Conservation (phyloP, 2,329 filamentous ascomycete genomes). For the Lecanosticta acicola region DNA sequence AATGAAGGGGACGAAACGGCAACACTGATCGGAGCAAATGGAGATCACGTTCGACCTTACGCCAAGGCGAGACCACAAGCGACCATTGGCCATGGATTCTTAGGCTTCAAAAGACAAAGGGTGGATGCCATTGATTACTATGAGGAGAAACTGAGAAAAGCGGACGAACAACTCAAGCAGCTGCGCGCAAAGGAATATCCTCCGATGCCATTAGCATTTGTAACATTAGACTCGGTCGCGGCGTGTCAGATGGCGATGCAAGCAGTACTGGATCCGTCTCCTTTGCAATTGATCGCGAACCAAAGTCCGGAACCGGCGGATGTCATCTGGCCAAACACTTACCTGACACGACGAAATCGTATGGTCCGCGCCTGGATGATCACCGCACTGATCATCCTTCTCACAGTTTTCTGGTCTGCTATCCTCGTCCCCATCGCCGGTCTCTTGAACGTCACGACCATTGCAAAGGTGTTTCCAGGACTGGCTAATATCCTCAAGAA, state of each 20-base stretch:
- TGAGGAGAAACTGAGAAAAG: constrained; percentile 70
- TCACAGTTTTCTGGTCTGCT: constrained; percentile 84
- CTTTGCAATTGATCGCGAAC: constrained; percentile 77
- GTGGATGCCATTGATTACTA: constrained; percentile 94
- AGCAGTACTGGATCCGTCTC: constrained; percentile 84
- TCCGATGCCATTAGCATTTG: constrained; percentile 80
- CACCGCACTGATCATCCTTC: constrained; percentile 71
- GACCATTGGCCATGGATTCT: constrained; percentile 71
- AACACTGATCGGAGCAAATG: constrained; percentile 14
- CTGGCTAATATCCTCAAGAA: constrained; percentile 62
- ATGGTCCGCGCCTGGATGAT: constrained; percentile 77
- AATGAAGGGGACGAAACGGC: constrained; percentile 29
- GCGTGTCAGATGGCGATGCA: constrained; percentile 93
- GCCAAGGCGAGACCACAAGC: constrained; percentile 57
- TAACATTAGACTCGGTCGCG: constrained; percentile 94
- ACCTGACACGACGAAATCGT: constrained; percentile 66
- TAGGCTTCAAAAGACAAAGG: constrained; percentile 64
- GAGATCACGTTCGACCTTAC: constrained; percentile 41
- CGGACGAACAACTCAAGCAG: constrained; percentile 68
- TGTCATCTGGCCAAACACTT: constrained; percentile 94
- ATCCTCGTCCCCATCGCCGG: constrained; percentile 74
- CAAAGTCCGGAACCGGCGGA: constrained; percentile 83
- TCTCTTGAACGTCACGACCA: constrained; percentile 73
- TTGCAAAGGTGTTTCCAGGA: constrained; percentile 64
- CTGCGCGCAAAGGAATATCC: constrained; percentile 71